Base-by-base conservation (phyloP, 148 eudicot species). In the Bassia scoparia region DNA sequence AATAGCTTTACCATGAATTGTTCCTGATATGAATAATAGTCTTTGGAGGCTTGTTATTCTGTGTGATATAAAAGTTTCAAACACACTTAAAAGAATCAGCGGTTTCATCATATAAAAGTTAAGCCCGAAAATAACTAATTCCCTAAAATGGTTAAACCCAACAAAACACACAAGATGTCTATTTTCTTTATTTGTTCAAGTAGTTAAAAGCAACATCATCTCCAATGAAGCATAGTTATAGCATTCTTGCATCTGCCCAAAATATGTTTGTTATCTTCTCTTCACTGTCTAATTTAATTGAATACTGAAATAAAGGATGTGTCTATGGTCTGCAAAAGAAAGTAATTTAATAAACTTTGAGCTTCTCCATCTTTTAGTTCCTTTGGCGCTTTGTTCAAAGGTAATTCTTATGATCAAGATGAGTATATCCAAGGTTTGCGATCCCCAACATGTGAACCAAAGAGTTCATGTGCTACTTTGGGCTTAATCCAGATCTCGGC, bases 261-360 rank as follows among this genome's bases (percentile, higher is more conserved):
- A 66, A 66, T 66, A 66, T 66, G 46, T 66, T 66, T 2, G 69
- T 66, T 9, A 41, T 66, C 24, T 66, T 46, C 29, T 66, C 52
- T 38, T 34, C 24, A 16, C 52, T 38, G 23, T 66, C 50, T 15
- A 66, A 66, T 23, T 66, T 14, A 43, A 66, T 33, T 10, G 69
- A 38, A 17, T 66, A 66, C 24, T 66, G n/a, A n/a, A n/a, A n/a
- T n/a, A n/a, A n/a, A n/a, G n/a, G n/a, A n/a, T n/a, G n/a, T n/a
- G n/a, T n/a, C n/a, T n/a, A n/a, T n/a, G n/a, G n/a, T n/a, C n/a
- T n/a, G n/a, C n/a, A n/a, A n/a, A n/a, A n/a, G n/a, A n/a, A 43
- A 66, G 20, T 43, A 62, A 16, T 34, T 33, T n/a, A 62, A 62
- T 31, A 62, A 62, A 62, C 20, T 31, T 34, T 23, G 5, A 33